Evolutionary conservation across 768 basidiomycete genomes (phyloP).

Genomic region (Leccinellum luteum): DNA sequence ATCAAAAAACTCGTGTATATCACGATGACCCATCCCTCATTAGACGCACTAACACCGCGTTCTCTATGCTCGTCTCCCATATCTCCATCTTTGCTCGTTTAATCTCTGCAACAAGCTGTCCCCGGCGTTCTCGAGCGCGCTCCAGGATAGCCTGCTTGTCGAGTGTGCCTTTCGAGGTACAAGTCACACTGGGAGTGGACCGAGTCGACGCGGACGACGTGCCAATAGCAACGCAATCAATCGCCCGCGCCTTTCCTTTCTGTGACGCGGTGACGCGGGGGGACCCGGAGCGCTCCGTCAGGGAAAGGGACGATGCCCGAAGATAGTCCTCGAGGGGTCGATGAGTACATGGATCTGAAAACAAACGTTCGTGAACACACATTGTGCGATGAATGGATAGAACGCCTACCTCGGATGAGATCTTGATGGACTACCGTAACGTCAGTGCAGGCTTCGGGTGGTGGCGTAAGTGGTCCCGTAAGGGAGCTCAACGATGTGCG

Average conservation of each 20-base stretch:
- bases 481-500: slow-evolving; percentile 33
- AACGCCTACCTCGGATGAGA: slow-evolving; percentile 8
- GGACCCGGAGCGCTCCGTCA: neutral
- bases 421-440: slow-evolving; percentile 1
- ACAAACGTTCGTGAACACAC: slow-evolving; percentile 2
- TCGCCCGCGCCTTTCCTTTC: slow-evolving; percentile 20
- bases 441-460: slow-evolving; percentile 16
- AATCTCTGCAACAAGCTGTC: slow-evolving; percentile 52
- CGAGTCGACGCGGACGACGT: neutral
- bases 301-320: neutral
- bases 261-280: neutral
- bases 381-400: neutral
- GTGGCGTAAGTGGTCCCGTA: slow-evolving; percentile 27
- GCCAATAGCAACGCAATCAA: neutral
- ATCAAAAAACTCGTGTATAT: neutral
- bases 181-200: neutral
- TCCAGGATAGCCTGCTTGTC: slow-evolving; percentile 46
- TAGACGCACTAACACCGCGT: slow-evolving; percentile 56
- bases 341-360: slow-evolving; percentile 4
- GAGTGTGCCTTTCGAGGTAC: slow-evolving; percentile 3
- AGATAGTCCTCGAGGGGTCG: slow-evolving; percentile 4
- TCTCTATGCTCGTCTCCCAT: slow-evolving; percentile 73
- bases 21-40: slow-evolving; percentile 29
- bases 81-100: slow-evolving; percentile 60
- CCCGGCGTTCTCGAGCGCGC: slow-evolving; percentile 53